Evolutionary conservation across 768 basidiomycete species (phyloP).

Genomic region (Tricholoma terreum): DNA sequence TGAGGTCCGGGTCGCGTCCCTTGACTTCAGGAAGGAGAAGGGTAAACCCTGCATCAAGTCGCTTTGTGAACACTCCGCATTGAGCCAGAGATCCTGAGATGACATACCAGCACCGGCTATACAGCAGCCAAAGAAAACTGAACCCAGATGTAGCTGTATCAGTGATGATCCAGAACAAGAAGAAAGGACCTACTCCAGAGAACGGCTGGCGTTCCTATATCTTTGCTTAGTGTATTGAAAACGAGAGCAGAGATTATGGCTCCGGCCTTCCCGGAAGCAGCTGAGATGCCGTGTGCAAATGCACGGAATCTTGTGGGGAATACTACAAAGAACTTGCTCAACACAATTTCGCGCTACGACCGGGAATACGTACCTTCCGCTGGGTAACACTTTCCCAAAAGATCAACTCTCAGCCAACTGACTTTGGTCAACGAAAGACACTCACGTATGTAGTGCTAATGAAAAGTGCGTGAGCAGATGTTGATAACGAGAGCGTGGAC

Average conservation of each 20-base stretch:
- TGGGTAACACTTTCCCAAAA: conserved; percentile 53
- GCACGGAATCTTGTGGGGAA: conserved; percentile 77
- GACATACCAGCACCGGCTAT: conserved; percentile 46
- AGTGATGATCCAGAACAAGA: not conserved
- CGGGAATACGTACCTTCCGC: conserved; percentile 41
- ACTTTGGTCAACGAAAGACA: not conserved
- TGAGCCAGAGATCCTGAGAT: not conserved
- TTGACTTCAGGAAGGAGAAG: conserved; percentile 40
- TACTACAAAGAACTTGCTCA: conserved; percentile 32
- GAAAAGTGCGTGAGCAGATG: not conserved
- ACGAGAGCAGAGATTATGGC: conserved; percentile 75
- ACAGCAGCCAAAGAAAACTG: conserved; percentile 68
- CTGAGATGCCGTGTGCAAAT: conserved; percentile 71
- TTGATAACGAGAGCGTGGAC: not conserved
- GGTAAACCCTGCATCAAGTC: conserved; percentile 22
- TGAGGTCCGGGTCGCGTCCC: conserved; percentile 35
- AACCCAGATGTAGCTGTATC: not conserved
- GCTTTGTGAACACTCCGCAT: not conserved
- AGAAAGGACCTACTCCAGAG: conserved; percentile 62
- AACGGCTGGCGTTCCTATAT: conserved; percentile 62
- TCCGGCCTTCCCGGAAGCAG: conserved; percentile 70
- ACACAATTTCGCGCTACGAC: not conserved
- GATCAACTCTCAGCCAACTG: not conserved
- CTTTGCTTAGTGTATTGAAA: conserved; percentile 59
- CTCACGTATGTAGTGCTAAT: conserved; percentile 51